Evolutionary conservation across 345 rosid genomes (phyloP).

Genomic region (Abelmoschus esculentus): DNA sequence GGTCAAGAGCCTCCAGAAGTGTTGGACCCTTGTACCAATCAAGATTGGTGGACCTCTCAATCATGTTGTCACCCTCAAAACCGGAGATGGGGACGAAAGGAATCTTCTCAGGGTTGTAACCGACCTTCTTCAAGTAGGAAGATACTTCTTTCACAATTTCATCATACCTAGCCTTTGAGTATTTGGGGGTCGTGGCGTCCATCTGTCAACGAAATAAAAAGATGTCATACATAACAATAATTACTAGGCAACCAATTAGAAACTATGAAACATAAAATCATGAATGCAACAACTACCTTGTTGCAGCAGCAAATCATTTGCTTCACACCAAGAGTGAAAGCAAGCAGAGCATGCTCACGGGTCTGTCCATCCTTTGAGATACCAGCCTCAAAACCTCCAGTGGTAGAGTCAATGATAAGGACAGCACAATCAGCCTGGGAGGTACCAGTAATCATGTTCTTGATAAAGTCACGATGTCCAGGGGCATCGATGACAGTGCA

Average conservation of each 20-base stretch:
- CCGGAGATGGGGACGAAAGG: slow-evolving; percentile 75
- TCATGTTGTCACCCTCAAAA: slow-evolving; percentile 84
- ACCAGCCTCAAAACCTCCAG: slow-evolving; percentile 83
- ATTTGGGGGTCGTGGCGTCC: slow-evolving; percentile 80
- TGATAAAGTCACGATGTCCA: slow-evolving; percentile 77
- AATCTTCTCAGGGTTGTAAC: slow-evolving; percentile 66
- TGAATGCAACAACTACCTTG: slow-evolving; percentile 31
- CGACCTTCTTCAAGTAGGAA: slow-evolving; percentile 67
- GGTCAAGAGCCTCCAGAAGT: slow-evolving; percentile 57
- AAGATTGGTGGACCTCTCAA: slow-evolving; percentile 62
- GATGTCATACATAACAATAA: not conserved
- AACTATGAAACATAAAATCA: not conserved
- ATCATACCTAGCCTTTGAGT: slow-evolving; percentile 68
- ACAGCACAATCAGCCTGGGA: slow-evolving; percentile 83
- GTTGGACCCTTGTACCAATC: slow-evolving; percentile 81
- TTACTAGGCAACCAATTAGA: not conserved
- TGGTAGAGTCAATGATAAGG: slow-evolving; percentile 71
- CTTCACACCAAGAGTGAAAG: slow-evolving; percentile 84
- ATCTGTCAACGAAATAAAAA: slow-evolving; percentile 28
- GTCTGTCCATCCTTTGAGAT: slow-evolving; percentile 84
- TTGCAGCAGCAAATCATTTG: slow-evolving; percentile 89
- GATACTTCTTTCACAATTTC: slow-evolving; percentile 68
- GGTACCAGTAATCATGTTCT: slow-evolving; percentile 85
- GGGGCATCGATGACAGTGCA: slow-evolving; percentile 94
- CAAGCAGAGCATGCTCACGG: slow-evolving; percentile 79